Evolutionary conservation across 2,329 filamentous ascomycete genomes (phyloP).

Genomic region (Beauveria pseudobassiana): DNA sequence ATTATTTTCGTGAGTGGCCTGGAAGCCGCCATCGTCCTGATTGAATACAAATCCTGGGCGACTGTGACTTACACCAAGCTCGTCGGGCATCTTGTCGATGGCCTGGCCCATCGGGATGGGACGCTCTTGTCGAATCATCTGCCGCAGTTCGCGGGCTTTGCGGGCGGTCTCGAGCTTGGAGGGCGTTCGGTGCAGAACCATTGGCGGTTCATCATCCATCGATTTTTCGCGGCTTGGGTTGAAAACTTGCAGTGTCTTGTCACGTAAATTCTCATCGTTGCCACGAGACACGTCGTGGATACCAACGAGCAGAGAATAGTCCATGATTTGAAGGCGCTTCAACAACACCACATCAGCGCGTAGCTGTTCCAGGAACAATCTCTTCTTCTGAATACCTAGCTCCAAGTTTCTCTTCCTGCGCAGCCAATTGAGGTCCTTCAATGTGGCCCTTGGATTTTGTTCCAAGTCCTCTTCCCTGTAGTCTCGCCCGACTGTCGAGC

Average conservation of each 20-base stretch:
- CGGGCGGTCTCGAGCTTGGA: conserved; percentile 88
- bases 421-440: conserved; percentile 97
- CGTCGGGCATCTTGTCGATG: conserved; percentile 80
- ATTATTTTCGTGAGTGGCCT: conserved; percentile 87
- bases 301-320: conserved; percentile 91
- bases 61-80: conserved; percentile 67
- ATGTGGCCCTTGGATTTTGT: conserved; percentile 81
- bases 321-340: conserved; percentile 92
- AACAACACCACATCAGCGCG: conserved; percentile 78
- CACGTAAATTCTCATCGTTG: conserved; percentile 88
- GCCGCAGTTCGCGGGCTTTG: conserved; percentile 82
- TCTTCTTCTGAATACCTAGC: conserved; percentile 81
- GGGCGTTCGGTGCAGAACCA: conserved; percentile 74
- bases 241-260: conserved; percentile 88
- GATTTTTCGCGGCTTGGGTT: conserved; percentile 68
- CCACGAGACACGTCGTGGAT: conserved; percentile 86
- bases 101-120: conserved; percentile 88
- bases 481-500: conserved; percentile 88
- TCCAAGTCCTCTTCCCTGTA: conserved; percentile 82
- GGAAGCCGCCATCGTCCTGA: conserved; percentile 85
- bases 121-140: conserved; percentile 87
- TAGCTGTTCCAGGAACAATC: conserved; percentile 82
- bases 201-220: conserved; percentile 52
- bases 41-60: conserved; percentile 77
- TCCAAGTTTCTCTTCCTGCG: conserved; percentile 78